Evolutionary conservation across 176 grass and related monocot genomes (phyloP), one percentile per base, ranked within the genome.

Genomic region (Aegilops longissima): DNA sequence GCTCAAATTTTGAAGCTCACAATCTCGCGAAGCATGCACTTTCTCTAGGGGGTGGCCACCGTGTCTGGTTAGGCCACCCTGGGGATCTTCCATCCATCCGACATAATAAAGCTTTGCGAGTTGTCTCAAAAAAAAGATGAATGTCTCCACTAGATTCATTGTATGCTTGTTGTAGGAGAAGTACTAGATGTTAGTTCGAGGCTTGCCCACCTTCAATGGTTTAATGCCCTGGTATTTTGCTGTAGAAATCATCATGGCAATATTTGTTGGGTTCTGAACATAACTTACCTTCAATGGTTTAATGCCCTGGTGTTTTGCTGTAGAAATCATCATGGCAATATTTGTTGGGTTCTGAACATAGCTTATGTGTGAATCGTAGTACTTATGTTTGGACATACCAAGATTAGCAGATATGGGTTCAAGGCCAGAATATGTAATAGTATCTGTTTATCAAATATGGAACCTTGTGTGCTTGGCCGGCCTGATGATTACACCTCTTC

Each of bases 361-460:
- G 20, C 21, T 25, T 4, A 0, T 76, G 47, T 77, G 8, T 54
- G 16, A 21, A 18, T 33, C 5, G 2, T 18, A 12, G 9, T 47
- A 34, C 31, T 9, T 35, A 14, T 36, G 12, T 82, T 47, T 70
- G 12, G 29, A 17, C 44, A 82, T 34, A 51, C 40, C 42, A 51
- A 70, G 12, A 35, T 76, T 21, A 20, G 12, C 61, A 68, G 4
- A 82, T 76, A 63, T 0, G 27, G 59, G 23, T 76, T 21, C 36
- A 83, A 84, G 44, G 74, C 66, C 80, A 31, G 33, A 49, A 76
- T 66, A 77, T 87, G 68, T 59, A 80, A 69, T 20, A 81, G 31
- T 33, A 39, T 42, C 35, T 9, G 2, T 5, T 8, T 61, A 35
- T 79, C 13, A 36, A 82, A 62, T 16, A 76, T 8, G 49, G 6